Conservation (phyloP, 495 filamentous ascomycete species). For the Aspergillus bridgeri region DNA sequence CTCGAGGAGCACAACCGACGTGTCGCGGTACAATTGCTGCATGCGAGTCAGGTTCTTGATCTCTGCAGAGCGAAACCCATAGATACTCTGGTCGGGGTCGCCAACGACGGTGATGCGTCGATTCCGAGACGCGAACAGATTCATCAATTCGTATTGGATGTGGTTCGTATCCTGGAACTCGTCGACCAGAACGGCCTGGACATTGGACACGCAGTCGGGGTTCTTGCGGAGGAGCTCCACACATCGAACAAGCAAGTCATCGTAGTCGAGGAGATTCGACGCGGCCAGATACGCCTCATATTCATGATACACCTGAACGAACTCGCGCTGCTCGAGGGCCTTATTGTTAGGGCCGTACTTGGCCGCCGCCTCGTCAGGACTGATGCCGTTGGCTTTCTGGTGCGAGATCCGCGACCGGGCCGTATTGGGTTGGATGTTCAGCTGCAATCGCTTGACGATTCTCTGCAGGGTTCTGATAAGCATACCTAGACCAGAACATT, state of each 20-base stretch:
- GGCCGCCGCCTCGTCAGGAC: slow-evolving; percentile 41
- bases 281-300: slow-evolving; percentile 72
- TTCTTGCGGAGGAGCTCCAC: slow-evolving; percentile 72
- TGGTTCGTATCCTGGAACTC: slow-evolving; percentile 98
- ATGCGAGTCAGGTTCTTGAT: slow-evolving; percentile 83
- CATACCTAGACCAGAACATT: background rate
- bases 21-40: slow-evolving; percentile 70
- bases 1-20: slow-evolving; percentile 80
- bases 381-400: slow-evolving; percentile 71
- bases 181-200: slow-evolving; percentile 91
- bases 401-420: slow-evolving; percentile 78
- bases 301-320: slow-evolving; percentile 69
- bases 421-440: slow-evolving; percentile 63
- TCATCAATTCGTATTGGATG: slow-evolving; percentile 95
- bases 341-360: slow-evolving; percentile 40
- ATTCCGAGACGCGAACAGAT: slow-evolving; percentile 69
- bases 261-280: slow-evolving; percentile 90
- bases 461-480: slow-evolving; percentile 40
- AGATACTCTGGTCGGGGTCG: slow-evolving; percentile 98
- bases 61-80: slow-evolving; percentile 96
- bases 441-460: slow-evolving; percentile 71
- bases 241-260: slow-evolving; percentile 86
- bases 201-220: slow-evolving; percentile 84
- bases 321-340: slow-evolving; percentile 63
- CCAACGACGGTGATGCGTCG: slow-evolving; percentile 89